A percentile compares a stretch with the other conserved stretches of the same genome.
These are phyloP conservation scores for Neurospora terricola DNA, from an alignment of 495 filamentous ascomycete species.

Conservation along the genomic window DNA sequence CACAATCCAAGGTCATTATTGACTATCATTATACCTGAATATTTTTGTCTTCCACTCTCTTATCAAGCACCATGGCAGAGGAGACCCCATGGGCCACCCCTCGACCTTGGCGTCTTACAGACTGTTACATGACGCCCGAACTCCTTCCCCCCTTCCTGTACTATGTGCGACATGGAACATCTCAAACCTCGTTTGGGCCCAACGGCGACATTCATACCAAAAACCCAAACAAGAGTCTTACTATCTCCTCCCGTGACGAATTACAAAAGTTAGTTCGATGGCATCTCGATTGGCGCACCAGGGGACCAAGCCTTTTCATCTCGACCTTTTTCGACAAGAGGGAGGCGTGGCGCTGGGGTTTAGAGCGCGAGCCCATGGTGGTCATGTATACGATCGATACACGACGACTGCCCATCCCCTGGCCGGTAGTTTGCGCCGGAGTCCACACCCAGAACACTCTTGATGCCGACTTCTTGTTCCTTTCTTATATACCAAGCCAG, in stretches of 20 bases:
- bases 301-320: neutral
- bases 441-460: neutral
- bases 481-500: neutral
- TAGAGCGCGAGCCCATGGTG: neutral
- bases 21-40: neutral
- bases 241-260: neutral
- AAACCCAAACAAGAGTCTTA: neutral
- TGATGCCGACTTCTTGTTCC: neutral
- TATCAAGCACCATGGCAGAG: neutral
- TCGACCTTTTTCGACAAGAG: neutral
- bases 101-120: neutral
- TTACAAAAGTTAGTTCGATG: neutral
- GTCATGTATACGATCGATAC: neutral
- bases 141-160: neutral
- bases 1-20: neutral
- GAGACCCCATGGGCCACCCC: too few relatives aligned
- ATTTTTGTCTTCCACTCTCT: neutral
- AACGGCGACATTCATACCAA: neutral
- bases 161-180: neutral
- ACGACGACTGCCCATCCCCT: neutral
- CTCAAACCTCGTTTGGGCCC: neutral
- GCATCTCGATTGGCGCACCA: neutral
- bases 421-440: neutral
- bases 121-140: neutral
- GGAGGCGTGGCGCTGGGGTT: neutral